phyloP scores from a whole-genome alignment of 768 basidiomycete genomes.

The Naematelia encephala region DNA sequence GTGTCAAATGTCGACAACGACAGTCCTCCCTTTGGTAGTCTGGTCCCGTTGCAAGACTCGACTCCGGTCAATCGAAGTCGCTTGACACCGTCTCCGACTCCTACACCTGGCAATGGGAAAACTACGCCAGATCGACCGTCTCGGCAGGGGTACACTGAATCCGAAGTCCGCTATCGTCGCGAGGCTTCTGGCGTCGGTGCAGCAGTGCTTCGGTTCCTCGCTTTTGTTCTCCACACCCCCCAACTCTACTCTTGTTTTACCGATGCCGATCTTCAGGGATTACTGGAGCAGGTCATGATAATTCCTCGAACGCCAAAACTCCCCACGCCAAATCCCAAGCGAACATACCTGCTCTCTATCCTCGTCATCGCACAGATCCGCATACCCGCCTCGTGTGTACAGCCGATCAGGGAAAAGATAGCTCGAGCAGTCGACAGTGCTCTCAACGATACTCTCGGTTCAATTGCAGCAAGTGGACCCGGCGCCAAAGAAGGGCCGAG shows the following conservation, averaged over 20 bases:
- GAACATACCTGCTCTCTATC: conserved; percentile 43
- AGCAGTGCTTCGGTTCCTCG: conserved; percentile 37
- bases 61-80: conserved; percentile 17
- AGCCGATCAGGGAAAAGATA: conserved; percentile 40
- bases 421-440: conserved; percentile 34
- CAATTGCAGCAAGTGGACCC: conserved; percentile 10
- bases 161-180: conserved; percentile 45
- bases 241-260: conserved; percentile 37
- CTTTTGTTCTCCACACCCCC: conserved; percentile 26
- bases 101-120: conserved; percentile 9
- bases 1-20: conserved; percentile 6
- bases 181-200: conserved; percentile 45
- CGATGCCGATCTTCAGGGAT: conserved; percentile 36
- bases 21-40: conserved; percentile 17
- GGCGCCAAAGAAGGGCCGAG: conserved; percentile 27
- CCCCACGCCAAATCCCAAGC: conserved; percentile 46
- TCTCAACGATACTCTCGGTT: conserved; percentile 27
- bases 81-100: conserved; percentile 28
- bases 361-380: conserved; percentile 36
- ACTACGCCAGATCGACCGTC: conserved; percentile 18
- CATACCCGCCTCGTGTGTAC: conserved; percentile 31
- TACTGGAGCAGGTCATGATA: conserved; percentile 36
- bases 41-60: conserved; percentile 22
- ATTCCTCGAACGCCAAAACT: conserved; percentile 46
- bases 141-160: conserved; percentile 44